Percentiles rank a stretch among this genome's conserved stretches.
Evolutionary conservation across 768 basidiomycete genomes (phyloP).

Genomic region (Suillus plorans): DNA sequence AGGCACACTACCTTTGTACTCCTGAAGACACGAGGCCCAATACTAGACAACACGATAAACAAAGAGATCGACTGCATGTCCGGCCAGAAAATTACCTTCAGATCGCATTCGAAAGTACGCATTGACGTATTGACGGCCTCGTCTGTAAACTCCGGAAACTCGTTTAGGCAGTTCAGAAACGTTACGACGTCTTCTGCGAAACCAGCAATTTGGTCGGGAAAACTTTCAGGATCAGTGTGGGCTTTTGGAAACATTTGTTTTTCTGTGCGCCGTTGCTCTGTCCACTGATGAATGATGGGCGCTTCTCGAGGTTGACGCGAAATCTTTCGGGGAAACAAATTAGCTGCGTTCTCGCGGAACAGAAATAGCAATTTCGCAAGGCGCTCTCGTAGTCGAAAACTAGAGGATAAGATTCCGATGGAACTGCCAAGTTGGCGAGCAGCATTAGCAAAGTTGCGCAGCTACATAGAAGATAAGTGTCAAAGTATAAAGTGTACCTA

Average conservation of each 20-base stretch:
- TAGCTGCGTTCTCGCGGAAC: slow-evolving; percentile 56
- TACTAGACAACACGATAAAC: slow-evolving; percentile 34
- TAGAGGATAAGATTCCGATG: slow-evolving; percentile 55
- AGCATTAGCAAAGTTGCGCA: slow-evolving; percentile 55
- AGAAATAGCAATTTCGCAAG: slow-evolving; percentile 49
- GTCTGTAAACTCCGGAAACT: slow-evolving; percentile 56
- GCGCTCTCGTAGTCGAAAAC: slow-evolving; percentile 50
- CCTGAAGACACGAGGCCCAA: slow-evolving; percentile 52
- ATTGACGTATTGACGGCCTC: slow-evolving; percentile 54
- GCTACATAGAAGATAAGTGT: slow-evolving; percentile 28
- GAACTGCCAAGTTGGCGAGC: slow-evolving; percentile 56
- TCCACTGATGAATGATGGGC: slow-evolving; percentile 37
- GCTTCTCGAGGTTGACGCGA: slow-evolving; percentile 37
- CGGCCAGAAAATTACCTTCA: slow-evolving; percentile 37
- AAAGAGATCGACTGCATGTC: not conserved
- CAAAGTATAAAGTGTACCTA: not conserved
- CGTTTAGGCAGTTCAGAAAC: slow-evolving; percentile 54
- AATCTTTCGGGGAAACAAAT: slow-evolving; percentile 50
- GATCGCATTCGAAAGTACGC: slow-evolving; percentile 47
- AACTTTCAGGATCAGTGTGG: slow-evolving; percentile 46
- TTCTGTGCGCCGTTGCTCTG: slow-evolving; percentile 25
- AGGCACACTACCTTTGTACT: slow-evolving; percentile 41
- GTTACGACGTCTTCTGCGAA: slow-evolving; percentile 52
- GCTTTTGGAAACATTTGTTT: slow-evolving; percentile 34
- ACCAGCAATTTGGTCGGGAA: slow-evolving; percentile 45